Conservation (phyloP, 371 early-diverging fungal genomes). For the Mortierella sp. region DNA sequence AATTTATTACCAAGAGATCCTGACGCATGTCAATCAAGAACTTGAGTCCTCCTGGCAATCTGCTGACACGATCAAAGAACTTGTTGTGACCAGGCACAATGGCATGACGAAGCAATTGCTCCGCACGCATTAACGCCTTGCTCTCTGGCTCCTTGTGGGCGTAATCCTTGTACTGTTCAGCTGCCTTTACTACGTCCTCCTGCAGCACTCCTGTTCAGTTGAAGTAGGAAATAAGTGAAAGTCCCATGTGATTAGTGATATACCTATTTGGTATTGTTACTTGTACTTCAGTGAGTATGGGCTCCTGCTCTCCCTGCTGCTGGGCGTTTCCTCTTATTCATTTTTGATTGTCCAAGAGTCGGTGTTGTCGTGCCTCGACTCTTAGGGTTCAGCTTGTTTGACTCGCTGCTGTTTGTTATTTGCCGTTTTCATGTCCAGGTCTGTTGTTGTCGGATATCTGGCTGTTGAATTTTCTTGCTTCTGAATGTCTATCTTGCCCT, state of each 20-base stretch:
- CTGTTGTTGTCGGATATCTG: too few species aligned
- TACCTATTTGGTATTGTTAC: background rate
- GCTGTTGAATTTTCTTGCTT: too few species aligned
- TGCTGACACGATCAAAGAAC: slow-evolving; percentile 81
- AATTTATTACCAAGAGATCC: slow-evolving; percentile 69
- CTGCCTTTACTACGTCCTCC: slow-evolving; percentile 50
- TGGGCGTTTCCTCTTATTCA: too few species aligned
- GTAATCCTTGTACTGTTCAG: slow-evolving; percentile 47
- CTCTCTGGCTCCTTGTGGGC: slow-evolving; percentile 38
- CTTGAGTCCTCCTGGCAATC: slow-evolving; percentile 82
- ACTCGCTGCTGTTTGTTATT: too few species aligned
- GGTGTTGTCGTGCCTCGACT: too few species aligned
- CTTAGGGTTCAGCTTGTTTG: too few species aligned
- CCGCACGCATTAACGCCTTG: slow-evolving; percentile 61
- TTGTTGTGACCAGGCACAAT: slow-evolving; percentile 74
- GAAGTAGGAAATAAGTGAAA: background rate
- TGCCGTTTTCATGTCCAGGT: too few species aligned
- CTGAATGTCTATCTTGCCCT: too few species aligned
- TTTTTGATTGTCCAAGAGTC: too few species aligned
- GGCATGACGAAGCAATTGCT: slow-evolving; percentile 71
- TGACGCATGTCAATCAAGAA: slow-evolving; percentile 82
- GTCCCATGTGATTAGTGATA: background rate
- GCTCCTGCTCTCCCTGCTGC: too few species aligned
- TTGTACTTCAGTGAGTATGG: too few species aligned
- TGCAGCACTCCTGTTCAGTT: slow-evolving; percentile 37